phyloP scores from a whole-genome alignment of 441 rosid genomes.

The Codiaeum variegatum region DNA sequence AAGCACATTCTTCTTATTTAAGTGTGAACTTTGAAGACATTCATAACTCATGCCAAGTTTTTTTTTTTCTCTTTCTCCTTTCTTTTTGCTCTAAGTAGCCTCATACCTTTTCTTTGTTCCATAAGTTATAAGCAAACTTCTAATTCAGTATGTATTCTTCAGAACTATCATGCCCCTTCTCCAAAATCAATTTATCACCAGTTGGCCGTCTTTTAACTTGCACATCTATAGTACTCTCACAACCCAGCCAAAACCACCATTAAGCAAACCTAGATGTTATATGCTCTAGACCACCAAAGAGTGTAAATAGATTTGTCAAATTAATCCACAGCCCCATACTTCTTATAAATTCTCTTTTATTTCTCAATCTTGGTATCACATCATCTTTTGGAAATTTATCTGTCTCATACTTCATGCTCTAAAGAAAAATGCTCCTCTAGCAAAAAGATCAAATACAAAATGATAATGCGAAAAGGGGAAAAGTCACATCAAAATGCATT shows the following conservation, averaged over 20 bases:
- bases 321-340: not conserved
- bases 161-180: not conserved
- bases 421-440: not conserved
- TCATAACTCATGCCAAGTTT: not conserved
- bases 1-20: not conserved
- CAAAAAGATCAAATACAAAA: not conserved
- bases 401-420: not conserved
- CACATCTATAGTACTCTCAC: not conserved
- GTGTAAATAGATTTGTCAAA: not conserved
- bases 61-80: not conserved
- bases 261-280: not conserved
- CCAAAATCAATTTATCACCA: not conserved
- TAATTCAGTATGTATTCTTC: not conserved
- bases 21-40: constrained; percentile 1
- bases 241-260: not conserved
- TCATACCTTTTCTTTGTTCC: not conserved
- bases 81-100: not conserved
- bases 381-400: not conserved
- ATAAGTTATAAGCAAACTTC: not conserved
- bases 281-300: not conserved
- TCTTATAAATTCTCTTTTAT: not conserved
- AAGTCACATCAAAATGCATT: not conserved
- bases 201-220: no score
- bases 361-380: not conserved
- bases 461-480: not conserved